phyloP scores from a whole-genome alignment of 129 eudicot genomes.

The Flaveria linearis region DNA sequence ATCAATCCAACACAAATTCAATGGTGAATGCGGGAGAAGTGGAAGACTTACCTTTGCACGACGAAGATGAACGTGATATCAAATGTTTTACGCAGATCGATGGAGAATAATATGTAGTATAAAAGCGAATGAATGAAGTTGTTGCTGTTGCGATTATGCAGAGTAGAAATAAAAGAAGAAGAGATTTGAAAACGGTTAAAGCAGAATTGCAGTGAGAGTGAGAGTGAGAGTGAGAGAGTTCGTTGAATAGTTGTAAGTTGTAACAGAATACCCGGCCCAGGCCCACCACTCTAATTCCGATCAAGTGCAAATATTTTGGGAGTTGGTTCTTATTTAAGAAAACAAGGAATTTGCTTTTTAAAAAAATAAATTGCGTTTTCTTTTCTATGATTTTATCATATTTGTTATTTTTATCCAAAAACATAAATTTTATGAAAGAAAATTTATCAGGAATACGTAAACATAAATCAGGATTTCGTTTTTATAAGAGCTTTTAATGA shows the following conservation, averaged over 20 bases:
- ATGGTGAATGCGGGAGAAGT: background rate
- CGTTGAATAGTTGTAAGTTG: background rate
- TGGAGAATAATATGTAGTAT: slow-evolving; percentile 1
- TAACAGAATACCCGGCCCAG: slow-evolving; percentile 11
- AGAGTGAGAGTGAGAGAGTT: too few relatives aligned
- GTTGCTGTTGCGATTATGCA: background rate
- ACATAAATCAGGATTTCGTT: too few relatives aligned
- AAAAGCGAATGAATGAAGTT: background rate
- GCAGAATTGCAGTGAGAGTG: background rate
- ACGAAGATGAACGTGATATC: background rate
- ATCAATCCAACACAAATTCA: background rate
- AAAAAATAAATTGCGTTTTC: too few relatives aligned
- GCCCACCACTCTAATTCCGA: background rate
- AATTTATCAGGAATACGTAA: too few relatives aligned
- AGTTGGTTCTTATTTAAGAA: too few relatives aligned
- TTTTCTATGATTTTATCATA: too few relatives aligned
- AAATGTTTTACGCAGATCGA: background rate
- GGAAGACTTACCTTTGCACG: slow-evolving; percentile 20
- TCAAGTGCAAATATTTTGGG: background rate
- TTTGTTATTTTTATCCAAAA: too few relatives aligned
- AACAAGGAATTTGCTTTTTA: too few relatives aligned
- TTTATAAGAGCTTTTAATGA: too few relatives aligned
- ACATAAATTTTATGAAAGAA: too few relatives aligned
- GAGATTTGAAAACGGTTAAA: slow-evolving; percentile 2
- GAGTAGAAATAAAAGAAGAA: background rate